phyloP scores from a whole-genome alignment of 2,329 filamentous ascomycete genomes.

The Chalaropsis thielavioides region DNA sequence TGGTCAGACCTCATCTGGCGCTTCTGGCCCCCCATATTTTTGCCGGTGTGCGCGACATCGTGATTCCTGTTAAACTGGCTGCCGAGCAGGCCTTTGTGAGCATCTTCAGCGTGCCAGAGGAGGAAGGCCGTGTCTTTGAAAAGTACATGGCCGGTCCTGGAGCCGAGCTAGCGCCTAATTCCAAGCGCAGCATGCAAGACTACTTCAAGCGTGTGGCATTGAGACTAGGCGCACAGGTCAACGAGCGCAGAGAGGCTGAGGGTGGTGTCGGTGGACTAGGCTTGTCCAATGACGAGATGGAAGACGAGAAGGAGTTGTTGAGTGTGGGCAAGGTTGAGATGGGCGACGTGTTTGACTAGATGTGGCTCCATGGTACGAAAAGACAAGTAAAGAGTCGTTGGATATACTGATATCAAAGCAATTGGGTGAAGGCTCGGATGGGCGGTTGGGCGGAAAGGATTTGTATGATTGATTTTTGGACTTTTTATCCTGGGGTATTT shows the following conservation, averaged over 20 bases:
- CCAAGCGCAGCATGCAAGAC: conserved; percentile 82
- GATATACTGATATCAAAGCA: not conserved
- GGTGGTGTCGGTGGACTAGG: conserved; percentile 77
- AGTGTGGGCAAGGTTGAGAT: conserved; percentile 77
- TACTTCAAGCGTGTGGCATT: conserved; percentile 92
- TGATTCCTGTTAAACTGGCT: conserved; percentile 90
- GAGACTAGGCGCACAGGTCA: conserved; percentile 69
- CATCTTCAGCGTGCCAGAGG: conserved; percentile 78
- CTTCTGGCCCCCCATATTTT: conserved; percentile 76
- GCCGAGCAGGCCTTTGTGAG: conserved; percentile 90
- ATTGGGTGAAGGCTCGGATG: not conserved
- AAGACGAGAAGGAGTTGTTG: conserved; percentile 94
- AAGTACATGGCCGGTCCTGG: conserved; percentile 66
- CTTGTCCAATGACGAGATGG: conserved; percentile 75
- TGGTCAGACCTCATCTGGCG: conserved; percentile 67
- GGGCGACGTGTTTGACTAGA: conserved; percentile 18
- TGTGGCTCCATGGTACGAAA: not conserved
- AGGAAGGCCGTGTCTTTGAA: conserved; percentile 75
- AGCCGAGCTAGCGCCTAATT: conserved; percentile 50
- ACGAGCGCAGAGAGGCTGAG: conserved; percentile 81
- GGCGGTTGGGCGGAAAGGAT: not conserved
- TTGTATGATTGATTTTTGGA: not conserved
- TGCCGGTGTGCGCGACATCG: conserved; percentile 71
- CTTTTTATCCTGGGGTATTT: not conserved
- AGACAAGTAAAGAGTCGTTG: not conserved